Evolutionary conservation across 371 early-diverging fungal genomes (phyloP), one percentile per base, ranked within the genome.

Genomic region (Sporodiniella umbellata): DNA sequence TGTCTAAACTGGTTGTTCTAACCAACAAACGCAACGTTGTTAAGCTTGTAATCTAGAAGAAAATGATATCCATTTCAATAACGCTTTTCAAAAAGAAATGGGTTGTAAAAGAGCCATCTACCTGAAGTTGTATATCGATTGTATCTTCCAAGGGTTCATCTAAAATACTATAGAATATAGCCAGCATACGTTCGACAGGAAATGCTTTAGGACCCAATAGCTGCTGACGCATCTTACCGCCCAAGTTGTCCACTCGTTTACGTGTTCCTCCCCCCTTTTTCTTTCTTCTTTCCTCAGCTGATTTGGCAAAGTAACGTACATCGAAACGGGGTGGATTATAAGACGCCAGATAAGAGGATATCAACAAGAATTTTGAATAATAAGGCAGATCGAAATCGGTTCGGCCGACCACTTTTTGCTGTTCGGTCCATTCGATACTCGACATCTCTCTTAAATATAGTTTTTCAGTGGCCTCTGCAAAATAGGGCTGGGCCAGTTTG

Each of bases 281-380:
- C 53, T 73, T 79, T 21, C 68, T 61, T 12, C 79, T 64, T 54
- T 80, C 72, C 54, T 84, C 75, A 11, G 66, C 68, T 3, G 69
- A 60, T 52, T 76, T 74, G 14, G 93, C 63, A 74, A 96, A 97
- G 45, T 89, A 92, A 3, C 89, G 81, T 15, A 84, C 73, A 67
- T 97, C 98, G 35, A 89, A 73, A 18, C 85, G 60, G 8, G 90
- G 81, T 14, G 97, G 96, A 58, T 97, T 96, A 65, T 94, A 95
- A 0, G 93, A 92, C 4, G 96, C 96, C 48, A 97, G 53, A 55
- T 86, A 97, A 2, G 93, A 70, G 0, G 97, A 89, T 17, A 97
- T 83, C 10, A 96, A 66, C 18, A 97, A 72, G 54, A 87, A 95
- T 50, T 89, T 87, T 43, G 90, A 83, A 51, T 82, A 89, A 56